These are phyloP conservation scores for Deakozyma indianensis DNA, from an alignment of 805 yeast genomes.

Conservation along the genomic window DNA sequence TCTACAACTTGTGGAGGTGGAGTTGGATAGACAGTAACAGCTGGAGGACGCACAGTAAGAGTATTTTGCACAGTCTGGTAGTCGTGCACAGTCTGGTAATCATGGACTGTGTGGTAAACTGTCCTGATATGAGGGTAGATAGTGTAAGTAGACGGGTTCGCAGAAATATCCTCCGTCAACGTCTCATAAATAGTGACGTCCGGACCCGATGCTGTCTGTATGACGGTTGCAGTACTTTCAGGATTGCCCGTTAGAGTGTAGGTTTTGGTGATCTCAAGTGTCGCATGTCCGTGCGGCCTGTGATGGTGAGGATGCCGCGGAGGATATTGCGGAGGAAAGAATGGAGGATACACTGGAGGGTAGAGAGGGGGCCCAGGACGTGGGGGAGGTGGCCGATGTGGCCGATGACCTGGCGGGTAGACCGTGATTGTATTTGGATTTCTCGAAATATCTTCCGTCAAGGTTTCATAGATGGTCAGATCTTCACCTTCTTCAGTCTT, in stretches of 20 bases:
- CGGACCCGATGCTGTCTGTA: neutral
- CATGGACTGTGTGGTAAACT: neutral
- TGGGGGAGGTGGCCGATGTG: neutral
- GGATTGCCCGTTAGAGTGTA: neutral
- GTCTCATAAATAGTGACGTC: neutral
- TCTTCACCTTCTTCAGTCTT: neutral
- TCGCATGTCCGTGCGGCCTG: neutral
- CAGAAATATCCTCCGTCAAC: neutral
- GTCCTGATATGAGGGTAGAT: neutral
- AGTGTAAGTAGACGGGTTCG: neutral
- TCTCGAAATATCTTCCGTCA: neutral
- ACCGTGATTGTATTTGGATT: neutral
- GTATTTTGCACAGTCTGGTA: neutral
- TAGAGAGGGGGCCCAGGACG: neutral
- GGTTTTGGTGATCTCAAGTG: neutral
- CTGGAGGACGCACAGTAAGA: neutral
- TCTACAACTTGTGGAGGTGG: neutral
- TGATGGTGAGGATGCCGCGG: neutral
- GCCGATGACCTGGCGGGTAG: neutral
- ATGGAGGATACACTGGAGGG: neutral
- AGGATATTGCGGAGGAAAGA: neutral
- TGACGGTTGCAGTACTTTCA: neutral
- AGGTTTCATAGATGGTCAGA: neutral
- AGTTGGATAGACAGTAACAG: neutral
- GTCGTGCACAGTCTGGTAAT: neutral